Base-by-base conservation (phyloP, 164 flowering plant genomes). In the Saururus chinensis region DNA sequence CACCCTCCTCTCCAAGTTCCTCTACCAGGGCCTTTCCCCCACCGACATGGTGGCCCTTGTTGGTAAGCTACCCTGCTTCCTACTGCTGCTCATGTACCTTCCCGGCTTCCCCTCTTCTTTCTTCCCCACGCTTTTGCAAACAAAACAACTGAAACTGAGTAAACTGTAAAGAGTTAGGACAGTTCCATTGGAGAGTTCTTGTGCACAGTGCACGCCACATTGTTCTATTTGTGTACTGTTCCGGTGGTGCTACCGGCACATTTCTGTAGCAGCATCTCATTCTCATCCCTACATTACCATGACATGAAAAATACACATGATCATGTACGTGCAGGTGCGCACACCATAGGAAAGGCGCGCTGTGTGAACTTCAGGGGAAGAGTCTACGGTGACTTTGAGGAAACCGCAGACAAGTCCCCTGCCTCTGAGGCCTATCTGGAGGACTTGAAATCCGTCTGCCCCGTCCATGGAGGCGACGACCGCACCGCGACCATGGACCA, bases 11-110 rank as follows among this genome's bases (percentile, higher is more conserved):
- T 66, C 83, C 51, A 88, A 80, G 71, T 92, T 92, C 66, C 73
- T 78, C 51, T 81, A 69, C 71, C 95, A 84, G 61, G 97, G 96
- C 40, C 89, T 92, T 54, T 77, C 92, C 0, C 85, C 86, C 65
- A 89, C 89, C 0, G 98, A 92, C 62, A 77, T 83, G 87, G 96
- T 89, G 9, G 95, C 98, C 65, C 96, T 92, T 55, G 64, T 82
- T 14, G 98, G 98, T 92, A 73, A 70, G 64, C 17, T 19, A 30
- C 13, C 30, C 42, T 9, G 14, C 48, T 53, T n/a, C n/a, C n/a
- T n/a, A n/a, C n/a, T n/a, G n/a, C 35, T 17, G 24, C 22, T 0
- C 45, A 52, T 19, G 60, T 89, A 7, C 19, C 9, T 52, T 19
- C n/a, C 19, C n/a, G 19, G 12, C 48, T 19, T 21, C 6, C 9